Evolutionary conservation across 805 yeast species (phyloP).

Genomic region (Komagataella pseudopastoris): DNA sequence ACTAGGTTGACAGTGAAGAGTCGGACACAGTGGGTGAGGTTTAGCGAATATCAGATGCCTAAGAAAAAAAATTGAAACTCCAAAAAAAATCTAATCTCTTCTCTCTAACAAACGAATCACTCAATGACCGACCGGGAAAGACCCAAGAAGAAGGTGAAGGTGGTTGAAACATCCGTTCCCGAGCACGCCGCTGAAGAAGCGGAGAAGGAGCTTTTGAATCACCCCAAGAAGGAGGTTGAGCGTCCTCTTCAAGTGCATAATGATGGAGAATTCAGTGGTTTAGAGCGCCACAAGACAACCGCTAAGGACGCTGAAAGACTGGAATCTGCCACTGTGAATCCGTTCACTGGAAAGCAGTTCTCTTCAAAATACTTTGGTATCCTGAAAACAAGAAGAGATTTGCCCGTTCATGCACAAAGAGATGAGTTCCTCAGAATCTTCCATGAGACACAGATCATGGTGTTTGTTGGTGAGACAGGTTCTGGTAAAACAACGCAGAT

Average conservation of each 20-base stretch:
- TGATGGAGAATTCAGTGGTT: conserved; percentile 46
- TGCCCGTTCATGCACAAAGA: conserved; percentile 92
- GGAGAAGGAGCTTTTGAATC: conserved; percentile 34
- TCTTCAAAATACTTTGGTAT: conserved; percentile 64
- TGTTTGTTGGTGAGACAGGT: conserved; percentile 91
- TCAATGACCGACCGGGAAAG: conserved; percentile 21
- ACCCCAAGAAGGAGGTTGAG: conserved; percentile 28
- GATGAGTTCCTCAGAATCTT: conserved; percentile 75
- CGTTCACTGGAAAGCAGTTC: conserved; percentile 63
- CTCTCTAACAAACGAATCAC: background rate
- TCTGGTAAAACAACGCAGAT: conserved; percentile 93
- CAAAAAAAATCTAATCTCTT: background rate
- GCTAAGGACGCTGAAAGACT: conserved; percentile 45
- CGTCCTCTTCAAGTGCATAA: conserved; percentile 39
- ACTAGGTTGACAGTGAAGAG: background rate
- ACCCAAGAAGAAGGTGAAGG: conserved; percentile 34
- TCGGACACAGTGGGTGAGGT: background rate
- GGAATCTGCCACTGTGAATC: conserved; percentile 50
- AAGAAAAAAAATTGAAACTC: background rate
- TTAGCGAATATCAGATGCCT: background rate
- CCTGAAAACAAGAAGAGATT: conserved; percentile 62
- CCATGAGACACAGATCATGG: conserved; percentile 58
- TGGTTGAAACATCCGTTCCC: conserved; percentile 36
- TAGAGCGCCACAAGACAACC: conserved; percentile 51
- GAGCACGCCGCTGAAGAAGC: conserved; percentile 58